Percentiles rank a stretch among this genome's conserved stretches.
phyloP scores from a whole-genome alignment of 2,329 filamentous ascomycete genomes.

The Ascochyta koolunga region DNA sequence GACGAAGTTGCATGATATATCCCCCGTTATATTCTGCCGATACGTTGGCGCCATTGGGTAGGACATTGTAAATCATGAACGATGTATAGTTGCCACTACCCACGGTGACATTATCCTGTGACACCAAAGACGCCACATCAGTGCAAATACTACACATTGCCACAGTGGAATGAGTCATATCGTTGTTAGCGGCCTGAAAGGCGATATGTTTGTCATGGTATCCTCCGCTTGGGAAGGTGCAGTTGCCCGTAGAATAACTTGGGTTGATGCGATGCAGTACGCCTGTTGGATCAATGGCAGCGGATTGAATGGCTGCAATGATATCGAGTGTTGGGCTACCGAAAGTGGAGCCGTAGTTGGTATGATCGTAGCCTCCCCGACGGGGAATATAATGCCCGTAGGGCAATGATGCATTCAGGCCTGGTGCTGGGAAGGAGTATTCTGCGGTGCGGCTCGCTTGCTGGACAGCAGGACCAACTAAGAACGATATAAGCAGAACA shows the following conservation, averaged over 20 bases:
- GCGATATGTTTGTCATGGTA: not conserved
- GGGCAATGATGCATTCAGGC: not conserved
- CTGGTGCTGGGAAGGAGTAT: not conserved
- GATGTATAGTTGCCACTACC: too few relatives aligned
- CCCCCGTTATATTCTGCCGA: not conserved
- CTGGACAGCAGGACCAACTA: conserved; percentile 2
- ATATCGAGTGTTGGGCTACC: not conserved
- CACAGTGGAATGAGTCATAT: not conserved
- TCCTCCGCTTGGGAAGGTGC: not conserved
- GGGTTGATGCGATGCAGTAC: not conserved
- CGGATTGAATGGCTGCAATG: not conserved
- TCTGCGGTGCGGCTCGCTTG: conserved; percentile 4
- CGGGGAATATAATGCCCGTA: conserved; percentile 2
- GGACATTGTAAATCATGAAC: not conserved
- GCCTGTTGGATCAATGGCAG: not conserved
- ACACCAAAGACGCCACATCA: not conserved
- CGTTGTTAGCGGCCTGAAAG: not conserved
- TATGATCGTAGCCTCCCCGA: not conserved
- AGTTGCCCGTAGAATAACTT: not conserved
- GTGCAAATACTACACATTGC: not conserved
- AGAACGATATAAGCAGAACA: not conserved
- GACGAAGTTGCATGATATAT: not conserved
- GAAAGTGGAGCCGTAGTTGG: not conserved
- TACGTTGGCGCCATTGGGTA: not conserved
- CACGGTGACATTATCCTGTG: not conserved